A percentile compares a stretch with the other conserved stretches of the same genome.
These are phyloP conservation scores for Neonectria hederae DNA, from an alignment of 2,329 filamentous ascomycete species.

Conservation along the genomic window DNA sequence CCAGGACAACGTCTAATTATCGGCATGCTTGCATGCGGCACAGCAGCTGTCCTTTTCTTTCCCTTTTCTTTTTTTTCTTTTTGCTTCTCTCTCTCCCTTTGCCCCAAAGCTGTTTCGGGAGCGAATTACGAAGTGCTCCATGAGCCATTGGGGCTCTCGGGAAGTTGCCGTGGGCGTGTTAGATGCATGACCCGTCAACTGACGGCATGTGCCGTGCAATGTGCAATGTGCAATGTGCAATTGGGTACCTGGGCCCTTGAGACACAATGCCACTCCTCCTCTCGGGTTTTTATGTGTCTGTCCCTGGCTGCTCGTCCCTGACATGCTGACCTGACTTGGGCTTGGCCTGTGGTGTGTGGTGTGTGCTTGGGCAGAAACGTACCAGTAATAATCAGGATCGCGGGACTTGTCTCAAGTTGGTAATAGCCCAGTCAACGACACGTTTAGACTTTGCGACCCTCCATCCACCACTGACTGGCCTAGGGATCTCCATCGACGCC, in stretches of 20 bases:
- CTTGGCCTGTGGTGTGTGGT: constrained; percentile 19
- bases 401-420: constrained; percentile 42
- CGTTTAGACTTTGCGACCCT: constrained; percentile 34
- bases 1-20: constrained; percentile 19
- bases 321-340: constrained; percentile 21
- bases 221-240: background rate
- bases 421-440: constrained; percentile 36
- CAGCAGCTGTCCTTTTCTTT: constrained; percentile 12
- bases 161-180: constrained; percentile 4
- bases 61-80: background rate
- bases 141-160: background rate
- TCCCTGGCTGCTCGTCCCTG: background rate
- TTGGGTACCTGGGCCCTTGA: background rate
- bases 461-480: constrained; percentile 25
- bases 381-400: constrained; percentile 36
- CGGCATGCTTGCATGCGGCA: constrained; percentile 20
- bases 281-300: constrained; percentile 10
- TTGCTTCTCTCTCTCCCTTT: constrained; percentile 1
- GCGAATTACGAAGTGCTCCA: background rate
- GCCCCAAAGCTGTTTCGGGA: constrained; percentile 15
- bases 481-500: constrained; percentile 29
- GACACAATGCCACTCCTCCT: background rate
- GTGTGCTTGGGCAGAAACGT: constrained; percentile 32
- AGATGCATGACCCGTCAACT: constrained; percentile 2
- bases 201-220: constrained; percentile 7